Base-by-base conservation (phyloP, 768 basidiomycete species). In the Rhodocollybia butyracea region DNA sequence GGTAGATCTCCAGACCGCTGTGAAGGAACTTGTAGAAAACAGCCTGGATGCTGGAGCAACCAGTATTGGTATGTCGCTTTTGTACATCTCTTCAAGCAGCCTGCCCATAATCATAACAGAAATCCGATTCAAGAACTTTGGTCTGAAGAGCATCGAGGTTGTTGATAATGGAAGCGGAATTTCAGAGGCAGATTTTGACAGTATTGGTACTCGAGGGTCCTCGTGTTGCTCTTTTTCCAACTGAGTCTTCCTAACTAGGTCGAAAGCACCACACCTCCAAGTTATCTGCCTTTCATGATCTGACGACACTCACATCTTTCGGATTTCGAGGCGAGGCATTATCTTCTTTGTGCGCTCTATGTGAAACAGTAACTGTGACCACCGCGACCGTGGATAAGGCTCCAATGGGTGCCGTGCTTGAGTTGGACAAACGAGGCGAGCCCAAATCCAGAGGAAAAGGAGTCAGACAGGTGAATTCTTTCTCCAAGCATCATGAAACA, bases 11-110 rank as follows among this genome's bases (percentile, higher is more conserved):
- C 93, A 94, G 66, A 91, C 89, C 0, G 93, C 94, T 1, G 86
- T 98, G 56, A 99, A 98, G 67, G 97, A 99, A 68, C 83, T 98
- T 8, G 82, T 99, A 2, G 97, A 99, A 71, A 99, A 99, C 67
- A 91, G 92, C 56, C 73, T 98, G 27, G 97, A 99, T 68, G 94
- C 97, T 1, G 89, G 89, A 0, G 91, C 94, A 0, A 94, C 89
- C 0, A 84, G 73, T 60, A 83, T 99, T 39, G 95, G 96, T 91
- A 42, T 22, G 31, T 22, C 12, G 17, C 36, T 24, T 38, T 10
- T 10, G 21, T 2, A n/a, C 17, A 11, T 5, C 19, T 22, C n/a
- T 10, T 31, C 3, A 41, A 53, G 17, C 29, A 34, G 12, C 22
- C 8, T 41, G 3, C 15, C 34, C 38, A 57, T 61, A 51, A 32